Conservation (phyloP, 306 rosid species). For the Citrullus colocynthis region DNA sequence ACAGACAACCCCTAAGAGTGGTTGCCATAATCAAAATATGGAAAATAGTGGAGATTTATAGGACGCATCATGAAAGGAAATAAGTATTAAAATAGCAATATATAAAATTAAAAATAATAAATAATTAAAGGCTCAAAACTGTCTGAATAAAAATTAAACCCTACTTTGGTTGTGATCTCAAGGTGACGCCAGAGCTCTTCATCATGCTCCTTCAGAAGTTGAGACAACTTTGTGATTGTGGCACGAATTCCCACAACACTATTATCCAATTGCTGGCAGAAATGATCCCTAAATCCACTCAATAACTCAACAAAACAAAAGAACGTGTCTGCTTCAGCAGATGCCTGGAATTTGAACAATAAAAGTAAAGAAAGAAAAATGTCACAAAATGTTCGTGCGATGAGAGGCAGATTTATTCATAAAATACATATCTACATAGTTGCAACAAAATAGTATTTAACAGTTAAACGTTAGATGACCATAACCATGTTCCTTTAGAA, state of each 20-base stretch:
- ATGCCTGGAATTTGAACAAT: constrained; percentile 48
- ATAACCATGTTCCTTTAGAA: neutral
- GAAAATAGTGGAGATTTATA: neutral
- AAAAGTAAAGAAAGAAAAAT: constrained; percentile 20
- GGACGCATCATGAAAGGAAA: neutral
- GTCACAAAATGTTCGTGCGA: neutral
- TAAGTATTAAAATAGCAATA: neutral
- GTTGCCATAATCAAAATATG: neutral
- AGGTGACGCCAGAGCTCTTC: constrained; percentile 99
- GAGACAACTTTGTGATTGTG: constrained; percentile 80
- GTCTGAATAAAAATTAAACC: constrained; percentile 9
- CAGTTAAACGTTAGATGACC: neutral
- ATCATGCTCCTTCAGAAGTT: constrained; percentile 85
- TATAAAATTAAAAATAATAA: neutral
- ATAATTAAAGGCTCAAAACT: neutral
- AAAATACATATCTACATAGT: neutral
- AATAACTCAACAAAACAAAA: constrained; percentile 95
- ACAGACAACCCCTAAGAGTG: neutral
- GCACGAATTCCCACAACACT: constrained; percentile 98
- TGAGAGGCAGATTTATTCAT: neutral
- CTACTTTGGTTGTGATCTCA: constrained; percentile 90
- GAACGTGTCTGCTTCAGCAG: constrained; percentile 93
- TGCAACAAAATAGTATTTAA: neutral
- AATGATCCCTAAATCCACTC: constrained; percentile 93
- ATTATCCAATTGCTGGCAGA: constrained; percentile 96